Evolutionary conservation across 208 protist genomes (phyloP), one percentile per base, ranked within the genome.

Genomic region (Blastocrithidia nonstop): DNA sequence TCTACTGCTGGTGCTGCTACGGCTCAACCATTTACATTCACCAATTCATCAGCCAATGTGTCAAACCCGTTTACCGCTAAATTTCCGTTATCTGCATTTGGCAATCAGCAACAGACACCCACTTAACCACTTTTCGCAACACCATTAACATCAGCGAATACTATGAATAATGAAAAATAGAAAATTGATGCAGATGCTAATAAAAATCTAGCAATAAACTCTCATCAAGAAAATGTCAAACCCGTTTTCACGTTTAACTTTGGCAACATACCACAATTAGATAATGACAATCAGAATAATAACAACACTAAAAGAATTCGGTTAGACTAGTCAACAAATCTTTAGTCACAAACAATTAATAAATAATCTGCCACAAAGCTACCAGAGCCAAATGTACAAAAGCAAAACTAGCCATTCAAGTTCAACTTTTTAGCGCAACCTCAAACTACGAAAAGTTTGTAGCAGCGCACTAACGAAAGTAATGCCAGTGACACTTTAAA

Each of bases 181-280:
- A 11, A 3, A 4, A 39, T 13, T 25, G 1, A 36, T 21, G 19
- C 6, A 8, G 31, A 26, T 23, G n/a, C n/a, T n/a, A n/a, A n/a
- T n/a, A n/a, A n/a, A n/a, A n/a, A n/a, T n/a, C n/a, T n/a, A n/a
- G n/a, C n/a, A n/a, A n/a, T n/a, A n/a, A n/a, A n/a, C n/a, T n/a
- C n/a, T n/a, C n/a, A n/a, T n/a, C n/a, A n/a, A n/a, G 6, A 33
- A 16, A 37, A 15, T 0, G 29, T 28, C 41, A 23, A 7, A 16
- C 3, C 38, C 6, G 42, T 33, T 1, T 9, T 40, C 1, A 48
- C 32, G 24, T 66, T 61, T 33, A 32, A 20, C n/a, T 66, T 66
- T 27, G 42, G 42, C 24, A 26, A 46, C 41, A n/a, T n/a, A n/a
- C 27, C 37, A 24, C 26, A 37, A 6, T 8, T 16, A 0, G n/a